Evolutionary conservation across 2,329 filamentous ascomycete species (phyloP), one percentile per base, ranked within the genome.

Genomic region (Sphaerulina vaccinii): DNA sequence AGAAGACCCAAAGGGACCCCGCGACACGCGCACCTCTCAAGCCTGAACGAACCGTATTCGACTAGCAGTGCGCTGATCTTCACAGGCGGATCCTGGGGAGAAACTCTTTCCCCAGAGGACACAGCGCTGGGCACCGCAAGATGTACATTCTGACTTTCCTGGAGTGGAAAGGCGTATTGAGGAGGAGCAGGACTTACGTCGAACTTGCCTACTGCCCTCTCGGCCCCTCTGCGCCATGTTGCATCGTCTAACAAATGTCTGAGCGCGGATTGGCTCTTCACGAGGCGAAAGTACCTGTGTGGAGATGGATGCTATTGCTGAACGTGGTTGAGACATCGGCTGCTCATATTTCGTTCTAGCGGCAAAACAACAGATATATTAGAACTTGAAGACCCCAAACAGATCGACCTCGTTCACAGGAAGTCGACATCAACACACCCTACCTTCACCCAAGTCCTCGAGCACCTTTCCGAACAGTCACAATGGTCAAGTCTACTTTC

Each of bases 401-500:
- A 18, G 37, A 39, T 39, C 18, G 4, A 15, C 35, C 3, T 21
- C 13, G 13, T 21, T 21, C 37, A 21, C 19, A 18, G 37, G 5
- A 37, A 16, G 35, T 16, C n/a, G 6, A 16, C 35, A 16, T 10
- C 35, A 4, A 15, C n/a, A 37, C n/a, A 16, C 3, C 8, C 35
- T 19, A 16, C 3, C 33, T 36, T 13, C 27, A 7, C 27, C 13
- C 27, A 29, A 29, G 27, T 29, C 27, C 27, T 32, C 13, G 27
- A 32, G 27, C 7, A 15, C 35, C 15, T 11, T 15, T 37, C 13
- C 35, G 3, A 16, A 7, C n/a, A 18, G 35, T 24, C 44, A 55
- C 32, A 29, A 55, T 52, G 53, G 38, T 49, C 38, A 44, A 35
- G 45, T 37, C 45, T 19, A 10, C 44, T 10, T 35, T 48, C 16